Evolutionary conservation across 176 grass and related monocot species (phyloP).

Genomic region (Thalia dealbata): DNA sequence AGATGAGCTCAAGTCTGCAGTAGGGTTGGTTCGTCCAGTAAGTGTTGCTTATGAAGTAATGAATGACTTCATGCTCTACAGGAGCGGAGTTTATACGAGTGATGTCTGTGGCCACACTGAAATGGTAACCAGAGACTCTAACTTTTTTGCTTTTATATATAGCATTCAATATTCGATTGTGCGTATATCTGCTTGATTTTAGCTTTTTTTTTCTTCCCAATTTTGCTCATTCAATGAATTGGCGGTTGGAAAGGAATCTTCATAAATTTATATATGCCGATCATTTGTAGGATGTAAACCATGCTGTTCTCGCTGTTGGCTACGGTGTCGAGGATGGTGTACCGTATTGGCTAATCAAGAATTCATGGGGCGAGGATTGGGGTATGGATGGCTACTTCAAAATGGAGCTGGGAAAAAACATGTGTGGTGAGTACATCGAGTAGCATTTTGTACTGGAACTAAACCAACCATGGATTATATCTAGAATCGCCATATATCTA

Average conservation of each 20-base stretch:
- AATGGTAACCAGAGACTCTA: conserved; percentile 33
- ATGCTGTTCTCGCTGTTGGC: conserved; percentile 89
- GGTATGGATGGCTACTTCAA: conserved; percentile 85
- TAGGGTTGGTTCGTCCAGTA: conserved; percentile 80
- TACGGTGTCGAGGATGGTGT: conserved; percentile 67
- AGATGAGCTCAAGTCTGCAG: conserved; percentile 82
- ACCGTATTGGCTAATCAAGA: conserved; percentile 92
- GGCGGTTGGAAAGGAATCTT: not conserved
- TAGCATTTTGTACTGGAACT: not conserved
- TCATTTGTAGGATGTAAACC: conserved; percentile 74
- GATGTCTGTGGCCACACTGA: conserved; percentile 51
- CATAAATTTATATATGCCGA: no score
- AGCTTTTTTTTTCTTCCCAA: not conserved
- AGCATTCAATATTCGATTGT: no score
- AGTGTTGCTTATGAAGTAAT: conserved; percentile 77
- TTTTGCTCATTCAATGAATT: not conserved
- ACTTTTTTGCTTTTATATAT: not conserved
- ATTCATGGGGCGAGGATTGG: conserved; percentile 88
- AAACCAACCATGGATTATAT: not conserved
- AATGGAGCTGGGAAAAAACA: conserved; percentile 98
- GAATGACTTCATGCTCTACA: conserved; percentile 54
- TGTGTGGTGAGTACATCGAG: conserved; percentile 61
- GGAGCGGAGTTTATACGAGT: conserved; percentile 70
- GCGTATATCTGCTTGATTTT: not conserved
- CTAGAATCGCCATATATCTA: not conserved